Conservation (phyloP, 2,329 filamentous ascomycete species). For the Emmonsia crescens region DNA sequence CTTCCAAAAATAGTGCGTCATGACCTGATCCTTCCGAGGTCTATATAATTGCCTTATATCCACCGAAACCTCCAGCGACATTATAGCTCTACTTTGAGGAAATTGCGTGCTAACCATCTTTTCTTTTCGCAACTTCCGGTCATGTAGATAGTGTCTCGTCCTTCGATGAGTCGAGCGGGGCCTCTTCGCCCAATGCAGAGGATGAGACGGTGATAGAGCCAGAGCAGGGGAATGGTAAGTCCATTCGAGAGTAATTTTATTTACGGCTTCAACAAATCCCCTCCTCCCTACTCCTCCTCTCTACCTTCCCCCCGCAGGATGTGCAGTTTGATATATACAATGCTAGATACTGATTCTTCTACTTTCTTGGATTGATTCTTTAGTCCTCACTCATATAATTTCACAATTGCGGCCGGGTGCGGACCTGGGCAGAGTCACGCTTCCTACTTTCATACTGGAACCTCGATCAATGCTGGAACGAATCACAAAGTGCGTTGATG, state of each 20-base stretch:
- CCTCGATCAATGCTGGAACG: conserved; percentile 95
- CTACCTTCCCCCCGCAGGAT: not conserved
- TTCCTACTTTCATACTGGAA: conserved; percentile 96
- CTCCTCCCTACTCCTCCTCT: no score
- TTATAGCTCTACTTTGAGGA: not conserved
- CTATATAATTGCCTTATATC: not conserved
- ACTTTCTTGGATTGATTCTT: not conserved
- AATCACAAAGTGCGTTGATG: conserved; percentile 75
- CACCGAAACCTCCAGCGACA: not conserved
- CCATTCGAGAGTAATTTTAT: not conserved
- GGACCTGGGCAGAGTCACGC: conserved; percentile 83
- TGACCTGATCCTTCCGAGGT: conserved; percentile 1
- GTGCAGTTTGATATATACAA: not conserved
- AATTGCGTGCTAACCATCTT: conserved; percentile 21
- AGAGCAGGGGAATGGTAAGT: conserved; percentile 85
- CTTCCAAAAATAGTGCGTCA: conserved; percentile 28
- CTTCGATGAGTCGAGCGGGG: conserved; percentile 40
- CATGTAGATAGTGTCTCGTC: conserved; percentile 44
- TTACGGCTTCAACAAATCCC: not conserved
- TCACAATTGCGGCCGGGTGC: conserved; percentile 91
- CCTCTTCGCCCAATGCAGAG: conserved; percentile 40
- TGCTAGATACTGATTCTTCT: conserved; percentile 3
- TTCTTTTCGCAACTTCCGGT: conserved; percentile 7
- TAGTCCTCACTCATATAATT: conserved; percentile 94
- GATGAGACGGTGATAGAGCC: conserved; percentile 78